Percentiles rank a stretch among this genome's conserved stretches.
Conservation (phyloP, 768 basidiomycete species). For the Panaeolus papilionaceus region DNA sequence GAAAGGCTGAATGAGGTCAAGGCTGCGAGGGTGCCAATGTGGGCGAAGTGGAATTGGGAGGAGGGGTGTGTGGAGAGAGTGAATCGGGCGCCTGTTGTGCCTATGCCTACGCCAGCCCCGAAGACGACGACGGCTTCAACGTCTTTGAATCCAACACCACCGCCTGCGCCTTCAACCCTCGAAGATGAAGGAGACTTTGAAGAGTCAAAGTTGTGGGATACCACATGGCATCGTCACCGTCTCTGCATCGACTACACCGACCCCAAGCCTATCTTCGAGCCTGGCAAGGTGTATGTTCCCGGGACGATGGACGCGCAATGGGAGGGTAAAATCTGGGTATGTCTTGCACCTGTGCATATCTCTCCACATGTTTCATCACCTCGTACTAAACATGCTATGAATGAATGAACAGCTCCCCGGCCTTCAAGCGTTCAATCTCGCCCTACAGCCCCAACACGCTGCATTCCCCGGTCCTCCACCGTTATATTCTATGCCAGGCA, state of each 20-base stretch:
- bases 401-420: neutral
- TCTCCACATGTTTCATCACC: neutral
- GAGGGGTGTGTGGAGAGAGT: conserved; percentile 25
- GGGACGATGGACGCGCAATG: conserved; percentile 63
- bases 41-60: conserved; percentile 36
- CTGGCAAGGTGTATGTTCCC: conserved; percentile 48
- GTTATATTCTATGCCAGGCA: neutral
- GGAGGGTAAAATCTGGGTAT: conserved; percentile 48
- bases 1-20: conserved; percentile 57
- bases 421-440: neutral
- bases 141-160: neutral
- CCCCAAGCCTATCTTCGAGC: conserved; percentile 32
- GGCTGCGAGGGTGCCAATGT: conserved; percentile 35
- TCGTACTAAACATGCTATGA: too few species aligned
- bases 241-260: conserved; percentile 45
- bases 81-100: neutral
- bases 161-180: neutral
- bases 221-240: conserved; percentile 61
- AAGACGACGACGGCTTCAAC: neutral
- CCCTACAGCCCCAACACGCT: neutral
- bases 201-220: conserved; percentile 57
- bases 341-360: neutral
- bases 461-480: neutral
- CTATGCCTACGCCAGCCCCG: neutral
- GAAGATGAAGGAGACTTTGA: conserved; percentile 15